phyloP scores from a whole-genome alignment of 2,329 filamentous ascomycete species.

The Aureobasidium sp. region DNA sequence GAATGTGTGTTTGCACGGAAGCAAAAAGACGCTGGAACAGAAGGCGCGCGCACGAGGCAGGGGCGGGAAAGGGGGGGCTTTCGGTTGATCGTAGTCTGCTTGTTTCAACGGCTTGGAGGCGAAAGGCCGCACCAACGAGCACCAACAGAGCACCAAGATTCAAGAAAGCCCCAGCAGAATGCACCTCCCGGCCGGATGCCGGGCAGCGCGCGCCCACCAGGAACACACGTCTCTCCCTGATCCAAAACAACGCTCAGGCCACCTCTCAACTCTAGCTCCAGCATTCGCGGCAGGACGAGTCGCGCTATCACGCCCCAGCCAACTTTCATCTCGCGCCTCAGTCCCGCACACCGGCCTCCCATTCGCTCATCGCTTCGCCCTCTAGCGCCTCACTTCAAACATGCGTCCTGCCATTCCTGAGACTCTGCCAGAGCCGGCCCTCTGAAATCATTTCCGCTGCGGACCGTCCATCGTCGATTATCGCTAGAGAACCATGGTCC shows the following conservation, averaged over 20 bases:
- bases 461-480: conserved; percentile 8
- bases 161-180: neutral
- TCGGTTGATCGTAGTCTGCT: conserved; percentile 13
- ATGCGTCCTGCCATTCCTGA: conserved; percentile 12
- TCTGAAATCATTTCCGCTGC: conserved; percentile 1
- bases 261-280: neutral
- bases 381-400: conserved; percentile 9
- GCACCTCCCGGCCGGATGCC: conserved; percentile 4
- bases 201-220: conserved; percentile 1
- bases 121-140: conserved; percentile 8
- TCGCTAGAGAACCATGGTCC: conserved; percentile 2
- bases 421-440: neutral
- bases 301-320: conserved; percentile 16
- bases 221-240: conserved; percentile 4
- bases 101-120: conserved; percentile 16
- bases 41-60: conserved; percentile 16
- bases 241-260: conserved; percentile 10
- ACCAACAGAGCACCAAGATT: neutral
- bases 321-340: conserved; percentile 15
- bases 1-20: neutral
- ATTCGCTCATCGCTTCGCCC: conserved; percentile 1
- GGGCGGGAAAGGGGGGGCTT: conserved; percentile 15
- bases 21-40: conserved; percentile 14
- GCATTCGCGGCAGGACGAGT: conserved; percentile 12
- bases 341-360: neutral